A percentile compares a stretch with the other conserved stretches of the same genome.
phyloP scores from a whole-genome alignment of 1,139 yeast genomes.

The Wickerhamiella pararugosa region DNA sequence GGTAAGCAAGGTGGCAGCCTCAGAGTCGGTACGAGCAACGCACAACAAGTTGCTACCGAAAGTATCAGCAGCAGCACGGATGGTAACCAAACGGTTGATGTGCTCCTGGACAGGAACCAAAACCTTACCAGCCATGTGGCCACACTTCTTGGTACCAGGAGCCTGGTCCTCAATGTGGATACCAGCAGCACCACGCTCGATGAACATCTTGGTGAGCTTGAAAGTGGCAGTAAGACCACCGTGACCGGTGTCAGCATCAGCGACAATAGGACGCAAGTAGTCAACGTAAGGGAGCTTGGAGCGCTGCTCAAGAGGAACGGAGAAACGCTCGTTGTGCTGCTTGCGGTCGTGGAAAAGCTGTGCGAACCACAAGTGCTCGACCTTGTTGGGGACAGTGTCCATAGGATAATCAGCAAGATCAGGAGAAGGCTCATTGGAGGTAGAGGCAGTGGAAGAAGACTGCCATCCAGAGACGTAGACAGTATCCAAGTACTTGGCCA shows the following conservation, averaged over 20 bases:
- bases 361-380: constrained; percentile 92
- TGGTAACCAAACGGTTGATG: constrained; percentile 82
- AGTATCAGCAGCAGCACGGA: constrained; percentile 91
- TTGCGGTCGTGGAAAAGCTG: constrained; percentile 95
- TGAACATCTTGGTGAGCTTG: constrained; percentile 88
- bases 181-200: constrained; percentile 98
- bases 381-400: constrained; percentile 98
- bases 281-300: constrained; percentile 47
- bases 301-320: constrained; percentile 44
- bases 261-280: constrained; percentile 85
- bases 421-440: constrained; percentile 94
- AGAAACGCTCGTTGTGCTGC: constrained; percentile 75
- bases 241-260: constrained; percentile 98
- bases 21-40: constrained; percentile 94
- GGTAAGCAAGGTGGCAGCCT: constrained; percentile 89
- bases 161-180: constrained; percentile 98
- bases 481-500: constrained; percentile 89
- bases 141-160: constrained; percentile 97
- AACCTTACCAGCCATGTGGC: constrained; percentile 97
- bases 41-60: constrained; percentile 73
- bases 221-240: constrained; percentile 96
- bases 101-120: constrained; percentile 96
- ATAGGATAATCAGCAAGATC: constrained; percentile 97
- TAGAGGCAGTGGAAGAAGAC: constrained; percentile 93
- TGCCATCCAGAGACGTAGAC: constrained; percentile 98